Evolutionary conservation across 352 stramenopile species (phyloP), one percentile per base, ranked within the genome.

Genomic region (Phytophthora foliorum): DNA sequence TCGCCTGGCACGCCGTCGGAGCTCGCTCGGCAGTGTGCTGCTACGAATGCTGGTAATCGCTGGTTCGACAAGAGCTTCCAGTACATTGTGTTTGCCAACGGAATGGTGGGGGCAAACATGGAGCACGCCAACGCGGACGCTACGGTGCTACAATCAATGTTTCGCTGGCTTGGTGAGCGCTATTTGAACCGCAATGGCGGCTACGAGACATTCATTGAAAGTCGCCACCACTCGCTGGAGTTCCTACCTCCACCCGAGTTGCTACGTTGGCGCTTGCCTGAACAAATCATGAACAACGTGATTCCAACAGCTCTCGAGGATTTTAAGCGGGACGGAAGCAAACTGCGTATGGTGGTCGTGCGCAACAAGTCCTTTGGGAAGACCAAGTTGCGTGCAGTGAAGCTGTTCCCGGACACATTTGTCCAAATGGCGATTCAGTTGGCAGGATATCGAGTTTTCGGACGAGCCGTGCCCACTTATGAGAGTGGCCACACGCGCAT

Each of bases 1-100:
- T 79, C 70, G 27, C 86, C 78, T 1, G 54, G 50, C 1, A 84
- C 75, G 6, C 75, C 80, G 2, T 88, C 81, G 7, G 78, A 80
- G 31, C 64, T 90, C 6, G 73, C 79, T 36, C 76, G 83, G 69
- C 80, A 61, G 69, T 96, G 79, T 58, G 87, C 72, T 45, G 89
- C 69, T 17, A 49, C 64, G 10, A 91, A 74, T 46, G 78, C 67
- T 29, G 76, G 78, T 45, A 99, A 99, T 74, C 91, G 95, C 46
- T 99, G 92, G 90, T 99, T 98, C 61, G 97, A 99, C 80, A 99
- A 99, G 77, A 97, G 92, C 19, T 93, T 99, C 72, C 93, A 99
- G 80, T 80, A 98, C 25, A 81, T 99, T 27, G 86, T 98, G 19
- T 98, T 97, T 36, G 78, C 80, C 21, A 98, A 99, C 69, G 96